These are phyloP conservation scores for Aristolochia contorta DNA, from an alignment of 164 flowering plant genomes.

Conservation along the genomic window DNA sequence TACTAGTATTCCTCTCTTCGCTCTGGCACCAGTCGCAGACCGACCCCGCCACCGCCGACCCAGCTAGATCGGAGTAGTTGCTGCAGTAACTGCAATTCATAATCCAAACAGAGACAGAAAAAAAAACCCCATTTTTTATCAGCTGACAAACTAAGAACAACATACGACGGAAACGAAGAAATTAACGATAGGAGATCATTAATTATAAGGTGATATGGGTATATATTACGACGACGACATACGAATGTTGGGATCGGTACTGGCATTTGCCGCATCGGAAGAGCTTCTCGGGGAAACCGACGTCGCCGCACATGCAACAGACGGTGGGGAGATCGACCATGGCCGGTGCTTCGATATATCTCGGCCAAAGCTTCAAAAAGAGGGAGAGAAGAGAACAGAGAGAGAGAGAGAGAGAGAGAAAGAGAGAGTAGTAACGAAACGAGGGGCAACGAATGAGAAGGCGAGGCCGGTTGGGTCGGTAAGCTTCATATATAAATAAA, in stretches of 20 bases:
- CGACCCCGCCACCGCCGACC: conserved; percentile 23
- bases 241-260: conserved; percentile 88
- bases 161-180: conserved; percentile 5
- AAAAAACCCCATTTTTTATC: no score
- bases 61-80: conserved; percentile 64
- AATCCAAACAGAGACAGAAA: neutral
- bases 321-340: conserved; percentile 79
- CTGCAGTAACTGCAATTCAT: conserved; percentile 81
- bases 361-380: neutral
- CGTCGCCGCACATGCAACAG: conserved; percentile 96
- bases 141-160: neutral
- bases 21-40: conserved; percentile 88
- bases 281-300: conserved; percentile 89
- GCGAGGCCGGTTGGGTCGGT: conserved; percentile 31
- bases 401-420: neutral
- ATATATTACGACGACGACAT: conserved; percentile 16
- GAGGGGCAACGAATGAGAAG: conserved; percentile 2
- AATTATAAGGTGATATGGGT: no score
- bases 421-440: no score
- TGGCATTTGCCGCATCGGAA: conserved; percentile 78
- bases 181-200: no score
- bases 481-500: conserved; percentile 1
- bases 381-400: conserved; percentile 9
- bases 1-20: conserved; percentile 49
- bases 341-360: conserved; percentile 11